Base-by-base conservation (phyloP, 2,329 filamentous ascomycete genomes). In the Talaromyces atroroseus region DNA sequence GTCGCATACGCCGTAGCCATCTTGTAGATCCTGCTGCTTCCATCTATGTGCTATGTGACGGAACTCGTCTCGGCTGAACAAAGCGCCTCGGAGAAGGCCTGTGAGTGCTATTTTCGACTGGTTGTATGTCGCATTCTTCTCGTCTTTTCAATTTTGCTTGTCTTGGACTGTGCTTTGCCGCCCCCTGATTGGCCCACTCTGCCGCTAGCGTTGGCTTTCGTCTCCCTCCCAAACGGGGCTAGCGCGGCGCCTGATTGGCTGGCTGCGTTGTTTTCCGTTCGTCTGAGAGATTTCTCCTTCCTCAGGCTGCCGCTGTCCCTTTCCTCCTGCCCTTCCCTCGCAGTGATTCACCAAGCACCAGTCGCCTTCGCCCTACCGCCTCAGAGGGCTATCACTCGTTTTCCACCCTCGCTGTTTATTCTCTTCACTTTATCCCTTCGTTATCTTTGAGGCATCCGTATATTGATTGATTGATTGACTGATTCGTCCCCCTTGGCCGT, bases 291-390 rank as follows among this genome's bases (percentile, higher is more conserved):
- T 42, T 48, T 48, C 26, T 48, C 45, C 23, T 21, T 36, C 47
- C 47, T 36, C 32, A 36, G 32, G 32, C 32, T 36, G 32, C 32
- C 32, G 32, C 32, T 36, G 32, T 38, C 34, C 36, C 49, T 51
- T 56, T 29, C 32, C 42, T 56, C 26, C 11, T 29, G n/a, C n/a
- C 53, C 49, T 51, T 50, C 47, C 34, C 34, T 18, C 42, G 12
- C 49, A 40, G 36, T 7, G 7, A 20, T 10, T 42, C 4, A 3
- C 38, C n/a, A n/a, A 42, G 38, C 18, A 40, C 36, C 36, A 18
- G n/a, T n/a, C n/a, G n/a, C n/a, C n/a, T n/a, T n/a, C n/a, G n/a
- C n/a, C n/a, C n/a, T n/a, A n/a, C n/a, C n/a, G n/a, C 14, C 2
- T 6, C 7, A 40, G 36, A 40, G 36, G n/a, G 36, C n/a, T 4